Percentiles rank a stretch among this genome's conserved stretches.
Conservation (phyloP, 371 early-diverging fungal genomes). For the Mortierella sp. region DNA sequence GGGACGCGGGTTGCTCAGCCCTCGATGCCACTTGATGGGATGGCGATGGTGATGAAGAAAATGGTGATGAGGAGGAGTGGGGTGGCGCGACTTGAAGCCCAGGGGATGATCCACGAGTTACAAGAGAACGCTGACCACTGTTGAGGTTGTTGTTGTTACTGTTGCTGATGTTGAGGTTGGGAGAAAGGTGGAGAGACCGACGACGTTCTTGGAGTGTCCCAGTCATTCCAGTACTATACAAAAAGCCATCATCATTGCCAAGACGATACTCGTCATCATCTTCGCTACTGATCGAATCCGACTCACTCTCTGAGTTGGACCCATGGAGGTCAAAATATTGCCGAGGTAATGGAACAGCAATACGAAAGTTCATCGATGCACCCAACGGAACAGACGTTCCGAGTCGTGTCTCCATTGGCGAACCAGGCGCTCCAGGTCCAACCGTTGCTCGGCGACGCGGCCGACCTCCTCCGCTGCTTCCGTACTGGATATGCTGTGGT, state of each 20-base stretch:
- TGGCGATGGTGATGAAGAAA: slow-evolving; percentile 4
- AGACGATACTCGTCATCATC: slow-evolving; percentile 39
- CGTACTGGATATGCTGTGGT: slow-evolving; percentile 2
- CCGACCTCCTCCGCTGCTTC: background rate
- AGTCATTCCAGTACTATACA: slow-evolving; percentile 8
- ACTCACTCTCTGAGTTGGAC: slow-evolving; percentile 32
- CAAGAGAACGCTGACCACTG: background rate
- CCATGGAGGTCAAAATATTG: slow-evolving; percentile 39
- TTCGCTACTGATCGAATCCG: slow-evolving; percentile 44
- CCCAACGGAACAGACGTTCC: slow-evolving; percentile 47
- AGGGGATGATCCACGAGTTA: no score
- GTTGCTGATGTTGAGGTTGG: slow-evolving; percentile 5
- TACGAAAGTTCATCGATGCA: slow-evolving; percentile 42
- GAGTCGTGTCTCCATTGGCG: slow-evolving; percentile 26
- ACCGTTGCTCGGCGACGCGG: slow-evolving; percentile 9
- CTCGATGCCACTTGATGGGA: background rate
- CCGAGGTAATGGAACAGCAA: slow-evolving; percentile 39
- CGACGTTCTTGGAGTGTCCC: background rate
- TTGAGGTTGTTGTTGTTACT: slow-evolving; percentile 1
- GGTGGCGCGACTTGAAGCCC: no score
- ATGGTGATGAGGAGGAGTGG: no score
- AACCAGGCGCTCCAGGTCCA: slow-evolving; percentile 17
- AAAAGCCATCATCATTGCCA: slow-evolving; percentile 32
- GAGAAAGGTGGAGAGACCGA: background rate
- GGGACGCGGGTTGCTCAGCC: no score